phyloP scores from a whole-genome alignment of 805 yeast species.

The Candida chauliodis region DNA sequence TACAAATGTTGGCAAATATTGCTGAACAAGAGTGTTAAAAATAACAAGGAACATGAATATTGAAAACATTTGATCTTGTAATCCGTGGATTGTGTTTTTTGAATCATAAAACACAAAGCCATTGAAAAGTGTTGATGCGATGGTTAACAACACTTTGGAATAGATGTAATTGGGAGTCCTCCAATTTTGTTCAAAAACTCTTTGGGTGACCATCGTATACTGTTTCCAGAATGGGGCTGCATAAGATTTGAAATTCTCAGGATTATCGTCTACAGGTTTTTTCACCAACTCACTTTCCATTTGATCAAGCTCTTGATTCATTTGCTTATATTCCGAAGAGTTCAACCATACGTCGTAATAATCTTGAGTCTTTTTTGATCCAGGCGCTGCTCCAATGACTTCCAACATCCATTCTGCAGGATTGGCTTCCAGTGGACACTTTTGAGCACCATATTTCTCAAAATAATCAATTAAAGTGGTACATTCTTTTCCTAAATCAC shows the following conservation, averaged over 20 bases:
- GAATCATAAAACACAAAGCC: constrained; percentile 45
- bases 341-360: constrained; percentile 70
- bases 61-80: constrained; percentile 64
- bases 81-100: constrained; percentile 48
- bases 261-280: constrained; percentile 7
- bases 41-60: constrained; percentile 43
- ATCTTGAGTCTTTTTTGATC: constrained; percentile 62
- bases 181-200: constrained; percentile 30
- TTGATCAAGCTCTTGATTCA: constrained; percentile 53
- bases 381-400: constrained; percentile 77
- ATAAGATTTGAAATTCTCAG: constrained; percentile 21
- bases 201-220: constrained; percentile 24
- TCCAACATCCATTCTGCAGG: constrained; percentile 86
- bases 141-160: constrained; percentile 39
- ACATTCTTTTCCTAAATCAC: constrained; percentile 67
- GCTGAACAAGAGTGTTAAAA: constrained; percentile 37
- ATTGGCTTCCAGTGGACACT: constrained; percentile 29
- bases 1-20: constrained; percentile 41
- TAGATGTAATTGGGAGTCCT: constrained; percentile 60
- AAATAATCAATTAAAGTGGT: constrained; percentile 54
- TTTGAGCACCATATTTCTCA: constrained; percentile 60
- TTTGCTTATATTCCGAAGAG: constrained; percentile 56
- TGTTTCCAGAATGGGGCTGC: constrained; percentile 27
- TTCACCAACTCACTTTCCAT: constrained; percentile 52
- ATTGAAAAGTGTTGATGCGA: constrained; percentile 4